phyloP scores from a whole-genome alignment of 257 asterid genomes.

The Fraxinus anomala region DNA sequence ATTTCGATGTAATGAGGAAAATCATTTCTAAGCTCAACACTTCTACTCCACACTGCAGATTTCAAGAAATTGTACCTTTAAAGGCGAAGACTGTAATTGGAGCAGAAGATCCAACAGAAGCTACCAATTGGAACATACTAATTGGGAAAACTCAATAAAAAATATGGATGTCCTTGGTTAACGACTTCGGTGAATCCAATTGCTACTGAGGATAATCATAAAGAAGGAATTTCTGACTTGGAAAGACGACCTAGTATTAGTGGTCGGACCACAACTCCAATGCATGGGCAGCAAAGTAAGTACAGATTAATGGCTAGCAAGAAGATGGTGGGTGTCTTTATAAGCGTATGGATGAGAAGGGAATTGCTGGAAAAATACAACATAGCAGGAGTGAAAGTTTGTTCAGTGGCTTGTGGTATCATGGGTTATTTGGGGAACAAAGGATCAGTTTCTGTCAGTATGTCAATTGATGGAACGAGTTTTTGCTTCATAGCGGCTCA shows the following conservation, averaged over 20 bases:
- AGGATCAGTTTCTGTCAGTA: slow-evolving; percentile 81
- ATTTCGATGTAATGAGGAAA: background rate
- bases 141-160: slow-evolving; percentile 70
- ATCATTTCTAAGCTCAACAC: background rate
- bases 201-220: slow-evolving; percentile 45
- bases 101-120: slow-evolving; percentile 82
- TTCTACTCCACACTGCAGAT: slow-evolving; percentile 43
- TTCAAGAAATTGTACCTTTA: slow-evolving; percentile 90
- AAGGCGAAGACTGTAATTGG: slow-evolving; percentile 74
- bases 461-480: slow-evolving; percentile 73
- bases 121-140: slow-evolving; percentile 78
- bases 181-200: slow-evolving; percentile 67
- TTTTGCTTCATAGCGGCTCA: slow-evolving; percentile 93
- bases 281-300: slow-evolving; percentile 33
- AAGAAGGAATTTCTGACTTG: slow-evolving; percentile 24
- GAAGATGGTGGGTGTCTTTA: slow-evolving; percentile 93
- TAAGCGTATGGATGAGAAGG: slow-evolving; percentile 87
- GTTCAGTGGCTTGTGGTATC: slow-evolving; percentile 89
- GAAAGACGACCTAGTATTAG: slow-evolving; percentile 20
- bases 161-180: slow-evolving; percentile 75
- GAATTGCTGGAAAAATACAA: slow-evolving; percentile 52
- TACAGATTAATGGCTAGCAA: slow-evolving; percentile 79
- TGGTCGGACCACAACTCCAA: slow-evolving; percentile 22
- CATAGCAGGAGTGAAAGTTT: slow-evolving; percentile 62
- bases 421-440: slow-evolving; percentile 94